Evolutionary conservation across 768 basidiomycete genomes (phyloP), one percentile per base, ranked within the genome.

Genomic region (Tulasnella sp.): DNA sequence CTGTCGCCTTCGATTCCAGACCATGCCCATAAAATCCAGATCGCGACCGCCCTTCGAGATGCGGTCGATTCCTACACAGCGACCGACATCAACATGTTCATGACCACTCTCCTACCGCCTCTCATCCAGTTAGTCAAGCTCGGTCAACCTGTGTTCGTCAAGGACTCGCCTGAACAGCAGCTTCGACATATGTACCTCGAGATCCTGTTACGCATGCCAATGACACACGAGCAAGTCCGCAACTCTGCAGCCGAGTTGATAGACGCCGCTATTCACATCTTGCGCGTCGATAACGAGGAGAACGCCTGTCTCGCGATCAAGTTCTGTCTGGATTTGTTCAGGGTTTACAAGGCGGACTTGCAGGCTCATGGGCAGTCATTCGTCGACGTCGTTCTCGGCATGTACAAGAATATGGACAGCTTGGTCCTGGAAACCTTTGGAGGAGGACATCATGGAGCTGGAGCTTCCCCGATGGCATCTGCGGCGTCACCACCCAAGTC

Each of bases 251-350:
- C 84, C 16, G 78, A 84, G 1, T 86, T 98, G 62, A 90, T 91
- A 79, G 84, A 84, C 70, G 89, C 93, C 68, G 88, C 97, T 88
- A 84, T 98, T 41, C 85, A 92, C 74, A 83, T 94, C 68, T 84
- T 98, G 36, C 89, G 90, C 32, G 83, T 86, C 75, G 97, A 99
- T 82, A 98, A 97, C 78, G 97, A 99, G 81, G 97, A 99, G 79
- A 95, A 95, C 77, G 97, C 92, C 2, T 85, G 90, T 37, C 85
- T 89, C 1, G 91, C 90, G 71, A 93, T 95, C 85, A 98, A 98
- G 81, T 90, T 89, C 71, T 84, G 97, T 77, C 89, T 94, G 73
- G 96, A 99, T 81, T 84, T 95, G 26, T 86, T 92, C 77, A 88
- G 96, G 65, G 87, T 85, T 67, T 92, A 90, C 78, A 87, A 90